Conservation (phyloP, 805 yeast species). For the Ogataea salicorniae region DNA sequence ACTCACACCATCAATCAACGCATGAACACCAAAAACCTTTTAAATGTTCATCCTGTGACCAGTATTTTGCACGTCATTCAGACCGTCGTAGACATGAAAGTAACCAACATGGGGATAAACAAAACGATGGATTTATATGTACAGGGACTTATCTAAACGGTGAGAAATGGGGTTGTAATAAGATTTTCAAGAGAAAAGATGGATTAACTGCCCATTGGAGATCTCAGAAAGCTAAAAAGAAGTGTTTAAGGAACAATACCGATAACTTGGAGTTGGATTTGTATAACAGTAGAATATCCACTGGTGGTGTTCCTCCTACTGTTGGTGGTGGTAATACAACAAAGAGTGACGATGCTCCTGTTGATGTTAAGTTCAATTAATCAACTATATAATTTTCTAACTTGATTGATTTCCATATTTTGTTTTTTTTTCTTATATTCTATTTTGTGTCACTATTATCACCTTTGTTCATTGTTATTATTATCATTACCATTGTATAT, state of each 20-base stretch:
- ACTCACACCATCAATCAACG: slow-evolving; percentile 30
- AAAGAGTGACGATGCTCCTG: too few relatives aligned
- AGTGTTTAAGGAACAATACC: slow-evolving; percentile 22
- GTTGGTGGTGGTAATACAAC: too few relatives aligned
- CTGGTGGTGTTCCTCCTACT: too few relatives aligned
- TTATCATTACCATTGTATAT: too few relatives aligned
- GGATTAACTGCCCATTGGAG: slow-evolving; percentile 35
- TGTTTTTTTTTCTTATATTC: too few relatives aligned
- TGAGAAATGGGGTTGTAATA: slow-evolving; percentile 32
- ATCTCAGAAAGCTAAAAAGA: slow-evolving; percentile 30
- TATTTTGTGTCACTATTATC: too few relatives aligned
- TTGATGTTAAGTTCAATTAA: too few relatives aligned
- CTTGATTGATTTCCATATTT: too few relatives aligned
- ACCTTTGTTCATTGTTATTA: too few relatives aligned
- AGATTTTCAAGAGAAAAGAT: slow-evolving; percentile 31
- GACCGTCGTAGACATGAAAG: slow-evolving; percentile 32
- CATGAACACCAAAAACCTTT: slow-evolving; percentile 32
- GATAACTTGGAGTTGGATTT: too few relatives aligned
- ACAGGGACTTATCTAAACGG: slow-evolving; percentile 28
- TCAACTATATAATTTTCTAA: too few relatives aligned
- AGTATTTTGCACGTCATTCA: slow-evolving; percentile 30
- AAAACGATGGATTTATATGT: slow-evolving; percentile 20
- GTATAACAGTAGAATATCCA: too few relatives aligned
- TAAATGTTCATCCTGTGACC: slow-evolving; percentile 25
- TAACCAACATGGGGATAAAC: slow-evolving; percentile 25